These are phyloP conservation scores for Hydnomerulius pinastri DNA, from an alignment of 768 basidiomycete genomes.

Conservation along the genomic window DNA sequence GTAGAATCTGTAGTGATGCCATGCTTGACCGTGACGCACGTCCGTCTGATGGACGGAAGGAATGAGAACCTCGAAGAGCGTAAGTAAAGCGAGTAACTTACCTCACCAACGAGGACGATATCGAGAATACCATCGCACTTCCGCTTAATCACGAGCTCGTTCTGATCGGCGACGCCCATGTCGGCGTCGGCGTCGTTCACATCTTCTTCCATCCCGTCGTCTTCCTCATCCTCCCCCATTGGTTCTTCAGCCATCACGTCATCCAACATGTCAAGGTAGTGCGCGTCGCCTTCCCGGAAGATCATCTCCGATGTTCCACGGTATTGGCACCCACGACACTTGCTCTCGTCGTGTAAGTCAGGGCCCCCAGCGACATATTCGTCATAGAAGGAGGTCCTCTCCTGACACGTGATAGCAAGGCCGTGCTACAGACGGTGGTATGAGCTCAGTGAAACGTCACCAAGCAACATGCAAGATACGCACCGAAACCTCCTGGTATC, in stretches of 20 bases:
- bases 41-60: constrained; percentile 44
- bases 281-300: constrained; percentile 27
- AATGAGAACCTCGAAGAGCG: constrained; percentile 1
- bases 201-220: constrained; percentile 30
- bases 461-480: constrained; percentile 10
- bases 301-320: constrained; percentile 32
- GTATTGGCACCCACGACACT: constrained; percentile 34
- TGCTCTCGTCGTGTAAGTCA: constrained; percentile 45
- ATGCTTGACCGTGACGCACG: constrained; percentile 45
- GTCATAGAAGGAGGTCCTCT: constrained; percentile 38
- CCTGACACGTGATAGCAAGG: constrained; percentile 24
- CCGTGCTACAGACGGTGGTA: constrained; percentile 15
- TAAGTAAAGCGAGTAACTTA: constrained; percentile 24
- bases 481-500: constrained; percentile 23
- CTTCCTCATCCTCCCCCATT: constrained; percentile 27
- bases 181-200: constrained; percentile 27
- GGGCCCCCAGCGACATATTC: constrained; percentile 39
- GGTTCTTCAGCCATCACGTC: constrained; percentile 10
- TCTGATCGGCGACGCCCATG: constrained; percentile 21
- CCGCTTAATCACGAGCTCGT: constrained; percentile 25
- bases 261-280: constrained; percentile 19
- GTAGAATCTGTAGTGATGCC: constrained; percentile 48
- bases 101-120: constrained; percentile 62
- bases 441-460: constrained; percentile 5
- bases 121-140: constrained; percentile 60